A percentile compares a stretch with the other conserved stretches of the same genome.
These are phyloP conservation scores for Lipomyces oligophaga DNA, from an alignment of 805 yeast genomes.

Conservation along the genomic window DNA sequence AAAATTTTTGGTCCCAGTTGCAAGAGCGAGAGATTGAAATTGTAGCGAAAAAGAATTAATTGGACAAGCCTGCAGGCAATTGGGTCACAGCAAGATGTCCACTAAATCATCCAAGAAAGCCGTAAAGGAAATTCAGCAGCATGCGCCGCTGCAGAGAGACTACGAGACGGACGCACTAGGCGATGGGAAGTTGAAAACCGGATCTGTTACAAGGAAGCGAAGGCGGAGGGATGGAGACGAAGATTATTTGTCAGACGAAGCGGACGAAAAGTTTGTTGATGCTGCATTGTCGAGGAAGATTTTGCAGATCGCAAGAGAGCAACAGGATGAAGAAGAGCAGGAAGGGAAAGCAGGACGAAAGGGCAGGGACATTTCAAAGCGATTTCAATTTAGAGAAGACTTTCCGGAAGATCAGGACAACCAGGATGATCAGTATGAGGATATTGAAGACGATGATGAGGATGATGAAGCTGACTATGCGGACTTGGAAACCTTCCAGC, in stretches of 20 bases:
- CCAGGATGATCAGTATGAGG: slow-evolving; percentile 41
- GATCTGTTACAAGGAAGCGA: slow-evolving; percentile 3
- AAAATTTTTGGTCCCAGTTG: no score
- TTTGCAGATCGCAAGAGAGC: slow-evolving; percentile 83
- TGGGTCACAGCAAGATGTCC: no score
- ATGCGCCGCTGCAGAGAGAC: slow-evolving; percentile 22
- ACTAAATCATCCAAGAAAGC: not conserved
- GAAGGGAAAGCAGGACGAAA: slow-evolving; percentile 42
- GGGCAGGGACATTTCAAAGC: slow-evolving; percentile 5
- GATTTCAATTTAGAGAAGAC: slow-evolving; percentile 38
- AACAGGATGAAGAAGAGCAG: slow-evolving; percentile 81
- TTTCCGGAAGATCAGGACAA: slow-evolving; percentile 53
- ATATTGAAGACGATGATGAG: slow-evolving; percentile 46
- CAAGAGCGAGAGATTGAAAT: no score
- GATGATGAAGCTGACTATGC: slow-evolving; percentile 46
- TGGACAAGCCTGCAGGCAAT: no score
- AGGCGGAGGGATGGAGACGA: slow-evolving; percentile 15
- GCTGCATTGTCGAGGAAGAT: slow-evolving; percentile 80
- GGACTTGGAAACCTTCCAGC: slow-evolving; percentile 59
- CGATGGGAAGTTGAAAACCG: slow-evolving; percentile 17
- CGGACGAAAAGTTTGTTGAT: slow-evolving; percentile 67
- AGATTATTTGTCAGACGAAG: slow-evolving; percentile 38
- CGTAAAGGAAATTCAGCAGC: slow-evolving; percentile 4
- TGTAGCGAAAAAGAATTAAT: no score
- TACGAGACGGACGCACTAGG: slow-evolving; percentile 24